Evolutionary conservation across 352 stramenopile genomes (phyloP), one percentile per base, ranked within the genome.

Genomic region (Lagenidium giganteum): DNA sequence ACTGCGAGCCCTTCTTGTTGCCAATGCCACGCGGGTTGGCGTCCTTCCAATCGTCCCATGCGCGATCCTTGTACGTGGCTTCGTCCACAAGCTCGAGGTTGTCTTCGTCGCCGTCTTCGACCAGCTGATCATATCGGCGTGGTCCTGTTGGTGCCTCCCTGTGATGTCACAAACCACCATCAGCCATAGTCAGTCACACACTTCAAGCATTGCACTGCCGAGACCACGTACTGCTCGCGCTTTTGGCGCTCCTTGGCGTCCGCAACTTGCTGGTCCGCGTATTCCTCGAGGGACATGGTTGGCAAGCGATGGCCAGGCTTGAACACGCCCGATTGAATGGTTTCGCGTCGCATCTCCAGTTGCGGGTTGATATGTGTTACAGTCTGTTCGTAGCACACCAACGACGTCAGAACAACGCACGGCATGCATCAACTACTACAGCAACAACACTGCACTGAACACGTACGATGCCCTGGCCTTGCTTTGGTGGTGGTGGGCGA

Each of bases 21-120:
- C 94, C 94, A 59, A 95, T 95, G 17, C 94, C 94, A 53, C 80
- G 81, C 18, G 91, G 87, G 60, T 98, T 96, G 18, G 87, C 80
- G 42, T 97, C 94, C 63, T 97, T 98, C 76, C 83, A 98, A 63
- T 98, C 85, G 65, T 98, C 94, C 94, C 94, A 98, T 12, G 83
- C 67, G 29, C 92, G 77, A 59, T 98, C 94, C 25, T 96, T 78
- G 51, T 90, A 82, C 11, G 87, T 85, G 32, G 79, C 82, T 33
- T 95, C 79, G 40, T 98, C 90, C 9, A 97, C 83, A 28, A 97
- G 71, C 34, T 78, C 61, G 1, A 75, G 53, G 58, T 97, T 64
- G 51, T 98, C 94, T 54, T 98, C 94, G 45, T 98, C 87, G 28
- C 93, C 93, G 61, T 98, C 94, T 32, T 80, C 72, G 3, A 86